A percentile compares a stretch with the other conserved stretches of the same genome.
Evolutionary conservation across 129 eudicot species (phyloP).

Genomic region (Apium graveolens): DNA sequence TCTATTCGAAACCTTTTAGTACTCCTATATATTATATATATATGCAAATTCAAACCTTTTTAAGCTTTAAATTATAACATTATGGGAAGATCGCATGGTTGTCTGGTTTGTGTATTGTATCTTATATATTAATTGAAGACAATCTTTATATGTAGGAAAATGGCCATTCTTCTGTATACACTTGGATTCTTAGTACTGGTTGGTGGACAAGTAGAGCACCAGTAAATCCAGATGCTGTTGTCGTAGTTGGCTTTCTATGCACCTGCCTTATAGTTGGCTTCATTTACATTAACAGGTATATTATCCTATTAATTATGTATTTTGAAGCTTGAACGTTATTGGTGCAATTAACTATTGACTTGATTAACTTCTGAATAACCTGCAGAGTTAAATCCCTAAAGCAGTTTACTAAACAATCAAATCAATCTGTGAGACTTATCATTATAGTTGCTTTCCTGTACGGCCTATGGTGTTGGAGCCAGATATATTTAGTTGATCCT

Average conservation of each 20-base stretch:
- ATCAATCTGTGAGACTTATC: slow-evolving; percentile 47
- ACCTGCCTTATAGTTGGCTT: slow-evolving; percentile 61
- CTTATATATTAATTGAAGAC: neutral
- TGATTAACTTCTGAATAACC: neutral
- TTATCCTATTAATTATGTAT: neutral
- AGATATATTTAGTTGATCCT: slow-evolving; percentile 74
- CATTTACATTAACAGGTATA: slow-evolving; percentile 73
- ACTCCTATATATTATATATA: neutral
- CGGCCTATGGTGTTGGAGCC: slow-evolving; percentile 81
- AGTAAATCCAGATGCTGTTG: slow-evolving; percentile 76
- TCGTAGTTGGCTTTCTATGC: slow-evolving; percentile 63
- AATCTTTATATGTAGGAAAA: slow-evolving; percentile 49
- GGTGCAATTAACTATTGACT: neutral
- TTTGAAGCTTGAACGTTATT: neutral
- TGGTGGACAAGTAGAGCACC: slow-evolving; percentile 93
- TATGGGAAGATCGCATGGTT: neutral
- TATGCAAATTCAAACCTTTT: neutral
- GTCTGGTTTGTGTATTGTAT: neutral
- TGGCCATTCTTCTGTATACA: slow-evolving; percentile 79
- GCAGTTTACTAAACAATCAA: slow-evolving; percentile 32
- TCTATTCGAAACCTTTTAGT: neutral
- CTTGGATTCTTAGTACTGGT: slow-evolving; percentile 95
- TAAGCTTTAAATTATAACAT: neutral
- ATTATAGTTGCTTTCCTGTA: slow-evolving; percentile 52
- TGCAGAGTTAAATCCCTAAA: slow-evolving; percentile 65